Evolutionary conservation across 2,329 filamentous ascomycete genomes (phyloP).

Genomic region (Ophiostoma perfectum): DNA sequence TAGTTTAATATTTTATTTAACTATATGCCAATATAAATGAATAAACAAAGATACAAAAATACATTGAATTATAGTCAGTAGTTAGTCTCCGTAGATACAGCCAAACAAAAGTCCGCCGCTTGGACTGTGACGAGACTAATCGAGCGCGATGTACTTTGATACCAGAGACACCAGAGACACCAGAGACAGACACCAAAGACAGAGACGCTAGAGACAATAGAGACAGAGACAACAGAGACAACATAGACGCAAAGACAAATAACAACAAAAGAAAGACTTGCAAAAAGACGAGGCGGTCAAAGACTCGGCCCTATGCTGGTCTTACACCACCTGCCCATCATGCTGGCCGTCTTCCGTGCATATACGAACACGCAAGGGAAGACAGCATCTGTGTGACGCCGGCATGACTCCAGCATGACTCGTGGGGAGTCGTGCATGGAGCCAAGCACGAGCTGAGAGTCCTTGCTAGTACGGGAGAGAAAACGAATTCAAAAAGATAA

Average conservation of each 20-base stretch:
- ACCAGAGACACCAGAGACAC: neutral
- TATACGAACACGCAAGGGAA: conserved; percentile 9
- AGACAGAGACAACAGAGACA: neutral
- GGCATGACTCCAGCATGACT: neutral
- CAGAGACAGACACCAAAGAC: neutral
- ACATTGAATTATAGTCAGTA: neutral
- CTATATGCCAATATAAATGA: neutral
- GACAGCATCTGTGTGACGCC: neutral
- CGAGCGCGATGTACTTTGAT: neutral
- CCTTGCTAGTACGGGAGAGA: too few species aligned
- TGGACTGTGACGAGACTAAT: neutral
- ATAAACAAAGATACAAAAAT: neutral
- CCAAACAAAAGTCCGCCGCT: conserved; percentile 3
- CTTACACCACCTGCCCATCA: neutral
- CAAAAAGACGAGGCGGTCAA: neutral
- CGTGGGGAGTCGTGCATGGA: neutral
- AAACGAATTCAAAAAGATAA: too few species aligned
- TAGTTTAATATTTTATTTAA: neutral
- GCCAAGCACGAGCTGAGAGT: too few species aligned
- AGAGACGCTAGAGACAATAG: neutral
- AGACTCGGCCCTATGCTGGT: neutral
- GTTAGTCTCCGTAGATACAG: neutral
- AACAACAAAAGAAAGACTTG: neutral
- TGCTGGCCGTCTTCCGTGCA: neutral
- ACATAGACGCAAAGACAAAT: neutral